Conservation (phyloP, 2,329 filamentous ascomycete species). For the Arthrobotrys sphaeroides region DNA sequence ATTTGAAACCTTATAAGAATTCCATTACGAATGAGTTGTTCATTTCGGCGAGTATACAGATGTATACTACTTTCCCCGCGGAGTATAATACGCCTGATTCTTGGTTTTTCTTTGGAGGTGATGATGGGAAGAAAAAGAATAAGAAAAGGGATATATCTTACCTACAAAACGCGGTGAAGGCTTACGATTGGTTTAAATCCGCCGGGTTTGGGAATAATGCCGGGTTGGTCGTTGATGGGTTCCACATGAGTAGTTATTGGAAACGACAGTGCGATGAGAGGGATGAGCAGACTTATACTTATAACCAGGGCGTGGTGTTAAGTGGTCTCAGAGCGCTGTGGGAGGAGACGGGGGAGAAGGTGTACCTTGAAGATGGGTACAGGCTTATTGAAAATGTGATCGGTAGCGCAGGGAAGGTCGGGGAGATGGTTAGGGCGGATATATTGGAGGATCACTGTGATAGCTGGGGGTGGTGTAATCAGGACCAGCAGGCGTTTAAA, state of each 20-base stretch:
- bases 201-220: slow-evolving; percentile 81
- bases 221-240: slow-evolving; percentile 86
- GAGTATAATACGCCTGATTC: slow-evolving; percentile 23
- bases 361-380: slow-evolving; percentile 82
- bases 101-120: slow-evolving; percentile 1
- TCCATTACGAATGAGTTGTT: slow-evolving; percentile 94
- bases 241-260: slow-evolving; percentile 74
- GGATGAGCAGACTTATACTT: slow-evolving; percentile 91
- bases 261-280: slow-evolving; percentile 80
- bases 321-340: slow-evolving; percentile 83
- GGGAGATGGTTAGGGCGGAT: slow-evolving; percentile 68
- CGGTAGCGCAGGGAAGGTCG: slow-evolving; percentile 44
- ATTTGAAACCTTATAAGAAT: slow-evolving; percentile 86
- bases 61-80: slow-evolving; percentile 85
- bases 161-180: slow-evolving; percentile 76
- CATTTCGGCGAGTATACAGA: slow-evolving; percentile 82
- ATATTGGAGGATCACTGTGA: slow-evolving; percentile 88
- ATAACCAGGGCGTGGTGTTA: slow-evolving; percentile 92
- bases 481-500: slow-evolving; percentile 90
- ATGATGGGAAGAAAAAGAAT: slow-evolving; percentile 25
- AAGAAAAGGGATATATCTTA: slow-evolving; percentile 70
- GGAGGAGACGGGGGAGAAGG: slow-evolving; percentile 75
- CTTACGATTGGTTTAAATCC: slow-evolving; percentile 79
- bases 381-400: slow-evolving; percentile 69
- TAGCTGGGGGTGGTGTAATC: slow-evolving; percentile 75